Conservation (phyloP, 192 early-diverging fungal genomes). For the Spizellomyces sp. region DNA sequence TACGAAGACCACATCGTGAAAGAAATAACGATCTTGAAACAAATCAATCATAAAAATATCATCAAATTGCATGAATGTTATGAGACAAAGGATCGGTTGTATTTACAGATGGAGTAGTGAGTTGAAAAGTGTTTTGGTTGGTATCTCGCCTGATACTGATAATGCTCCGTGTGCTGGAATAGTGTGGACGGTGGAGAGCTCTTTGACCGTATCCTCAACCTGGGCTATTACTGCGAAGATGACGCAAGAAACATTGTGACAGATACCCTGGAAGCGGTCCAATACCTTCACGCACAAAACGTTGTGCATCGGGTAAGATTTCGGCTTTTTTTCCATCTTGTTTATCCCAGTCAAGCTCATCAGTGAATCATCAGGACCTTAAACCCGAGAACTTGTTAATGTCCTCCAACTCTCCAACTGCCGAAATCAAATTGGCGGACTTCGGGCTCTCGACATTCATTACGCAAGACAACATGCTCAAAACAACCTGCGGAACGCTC, state of each 20-base stretch:
- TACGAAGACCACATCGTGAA: constrained; percentile 62
- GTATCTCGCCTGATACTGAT: neutral
- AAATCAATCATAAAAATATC: constrained; percentile 57
- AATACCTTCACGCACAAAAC: constrained; percentile 41
- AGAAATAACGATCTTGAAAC: constrained; percentile 66
- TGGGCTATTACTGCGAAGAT: constrained; percentile 43
- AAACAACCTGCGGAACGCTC: constrained; percentile 55
- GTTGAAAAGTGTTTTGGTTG: neutral
- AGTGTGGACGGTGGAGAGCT: constrained; percentile 45
- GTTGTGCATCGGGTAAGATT: constrained; percentile 22
- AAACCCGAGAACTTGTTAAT: constrained; percentile 54
- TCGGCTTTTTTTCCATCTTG: neutral
- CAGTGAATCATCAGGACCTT: constrained; percentile 31
- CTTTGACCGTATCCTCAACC: constrained; percentile 47
- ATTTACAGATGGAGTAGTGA: constrained; percentile 41
- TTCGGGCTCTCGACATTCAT: constrained; percentile 70
- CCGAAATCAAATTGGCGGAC: constrained; percentile 60
- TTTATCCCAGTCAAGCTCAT: neutral
- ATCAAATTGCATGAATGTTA: constrained; percentile 35
- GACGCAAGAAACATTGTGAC: constrained; percentile 41
- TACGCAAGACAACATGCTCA: constrained; percentile 52
- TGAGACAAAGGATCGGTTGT: constrained; percentile 34
- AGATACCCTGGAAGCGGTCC: constrained; percentile 43
- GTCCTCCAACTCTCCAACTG: constrained; percentile 40
- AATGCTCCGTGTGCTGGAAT: constrained; percentile 20